Evolutionary conservation across 192 early-diverging fungal genomes (phyloP).

Genomic region (Gryganskiella cystojenkinii): DNA sequence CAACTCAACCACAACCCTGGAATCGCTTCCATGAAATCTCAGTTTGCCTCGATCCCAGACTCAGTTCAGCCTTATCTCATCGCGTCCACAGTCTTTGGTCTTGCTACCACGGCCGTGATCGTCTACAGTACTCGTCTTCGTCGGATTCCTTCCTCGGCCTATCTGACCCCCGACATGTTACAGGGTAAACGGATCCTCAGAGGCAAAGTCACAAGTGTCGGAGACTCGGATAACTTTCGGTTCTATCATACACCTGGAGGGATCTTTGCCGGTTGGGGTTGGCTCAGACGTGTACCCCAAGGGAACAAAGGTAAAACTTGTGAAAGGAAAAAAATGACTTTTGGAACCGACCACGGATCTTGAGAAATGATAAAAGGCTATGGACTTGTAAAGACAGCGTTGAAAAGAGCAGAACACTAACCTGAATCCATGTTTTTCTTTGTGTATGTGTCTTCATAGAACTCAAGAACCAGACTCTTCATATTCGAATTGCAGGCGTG

Average conservation of each 20-base stretch:
- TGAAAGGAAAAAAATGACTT: too few species aligned
- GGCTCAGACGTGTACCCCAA: conserved; percentile 53
- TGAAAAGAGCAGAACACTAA: not conserved
- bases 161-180: conserved; percentile 60
- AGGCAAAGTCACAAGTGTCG: conserved; percentile 61
- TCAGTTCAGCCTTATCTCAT: conserved; percentile 20
- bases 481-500: conserved; percentile 73
- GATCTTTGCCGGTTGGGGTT: conserved; percentile 56
- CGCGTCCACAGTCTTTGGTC: conserved; percentile 33
- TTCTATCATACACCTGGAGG: conserved; percentile 65
- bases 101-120: conserved; percentile 18
- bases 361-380: not conserved
- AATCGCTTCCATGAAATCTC: too few species aligned
- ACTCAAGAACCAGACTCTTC: conserved; percentile 68
- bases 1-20: not conserved
- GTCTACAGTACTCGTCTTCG: conserved; percentile 47
- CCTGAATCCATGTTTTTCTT: not conserved
- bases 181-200: conserved; percentile 34
- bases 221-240: conserved; percentile 68
- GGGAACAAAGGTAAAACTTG: conserved; percentile 43
- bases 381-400: not conserved
- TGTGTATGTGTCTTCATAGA: conserved; percentile 32
- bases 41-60: conserved; percentile 9
- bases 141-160: conserved; percentile 55
- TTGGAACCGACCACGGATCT: not conserved